Conservation (phyloP, 73 alveolate species). For the Paramecium caudatum region DNA sequence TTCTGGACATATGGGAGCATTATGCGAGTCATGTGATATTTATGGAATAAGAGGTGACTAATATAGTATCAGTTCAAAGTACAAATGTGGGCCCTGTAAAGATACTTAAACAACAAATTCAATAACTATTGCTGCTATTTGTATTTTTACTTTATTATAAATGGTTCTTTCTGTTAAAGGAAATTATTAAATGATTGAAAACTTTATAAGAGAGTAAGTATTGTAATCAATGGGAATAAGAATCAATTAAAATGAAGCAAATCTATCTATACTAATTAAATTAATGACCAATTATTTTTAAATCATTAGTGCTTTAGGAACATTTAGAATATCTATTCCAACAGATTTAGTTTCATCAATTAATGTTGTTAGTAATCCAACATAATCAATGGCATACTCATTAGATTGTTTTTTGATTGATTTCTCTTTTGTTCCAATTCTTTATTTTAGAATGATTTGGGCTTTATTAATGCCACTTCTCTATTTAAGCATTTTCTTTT, state of each 20-base stretch:
- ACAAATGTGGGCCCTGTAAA: slow-evolving; percentile 69
- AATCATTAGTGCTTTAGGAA: background rate
- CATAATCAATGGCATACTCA: slow-evolving; percentile 65
- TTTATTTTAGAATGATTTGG: slow-evolving; percentile 72
- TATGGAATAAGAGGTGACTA: slow-evolving; percentile 41
- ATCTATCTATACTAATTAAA: slow-evolving; percentile 11
- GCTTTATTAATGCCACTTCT: slow-evolving; percentile 58
- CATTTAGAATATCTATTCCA: slow-evolving; percentile 52
- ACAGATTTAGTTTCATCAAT: background rate
- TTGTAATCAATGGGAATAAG: slow-evolving; percentile 13
- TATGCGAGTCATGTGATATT: slow-evolving; percentile 72
- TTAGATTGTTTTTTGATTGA: slow-evolving; percentile 65
- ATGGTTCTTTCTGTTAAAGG: slow-evolving; percentile 50
- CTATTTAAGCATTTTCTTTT: slow-evolving; percentile 10
- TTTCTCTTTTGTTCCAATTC: background rate
- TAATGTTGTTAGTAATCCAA: slow-evolving; percentile 50
- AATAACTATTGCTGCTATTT: background rate
- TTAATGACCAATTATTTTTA: background rate
- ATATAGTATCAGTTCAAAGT: slow-evolving; percentile 16
- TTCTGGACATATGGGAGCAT: slow-evolving; percentile 72
- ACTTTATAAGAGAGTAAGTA: slow-evolving; percentile 15
- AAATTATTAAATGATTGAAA: slow-evolving; percentile 1
- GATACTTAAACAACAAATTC: background rate
- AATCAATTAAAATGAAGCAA: background rate
- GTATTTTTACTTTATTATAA: background rate